A percentile compares a stretch with the other conserved stretches of the same genome.
Evolutionary conservation across 441 rosid species (phyloP).

Genomic region (Melastoma candidum): DNA sequence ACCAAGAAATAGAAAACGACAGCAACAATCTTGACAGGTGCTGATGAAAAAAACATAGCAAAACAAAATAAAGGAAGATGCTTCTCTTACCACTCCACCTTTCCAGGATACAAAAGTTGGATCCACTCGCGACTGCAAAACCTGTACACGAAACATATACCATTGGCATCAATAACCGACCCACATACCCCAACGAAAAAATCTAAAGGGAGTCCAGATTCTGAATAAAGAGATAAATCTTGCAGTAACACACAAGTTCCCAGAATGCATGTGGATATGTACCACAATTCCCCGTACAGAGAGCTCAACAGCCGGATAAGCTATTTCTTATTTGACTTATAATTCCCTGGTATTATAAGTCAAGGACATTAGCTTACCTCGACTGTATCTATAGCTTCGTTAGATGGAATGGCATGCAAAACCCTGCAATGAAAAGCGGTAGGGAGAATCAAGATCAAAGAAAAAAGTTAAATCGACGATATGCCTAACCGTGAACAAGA

Average conservation of each 20-base stretch:
- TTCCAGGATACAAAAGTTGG: conserved; percentile 68
- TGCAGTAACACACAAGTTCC: too few species aligned
- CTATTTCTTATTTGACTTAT: background rate
- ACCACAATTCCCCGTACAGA: too few species aligned
- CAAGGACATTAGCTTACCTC: conserved; percentile 43
- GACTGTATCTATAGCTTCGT: conserved; percentile 77
- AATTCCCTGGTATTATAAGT: background rate
- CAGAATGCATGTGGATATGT: too few species aligned
- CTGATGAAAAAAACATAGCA: background rate
- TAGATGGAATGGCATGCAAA: conserved; percentile 75
- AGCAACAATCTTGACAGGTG: too few species aligned
- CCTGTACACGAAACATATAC: conserved; percentile 21
- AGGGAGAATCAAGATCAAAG: background rate
- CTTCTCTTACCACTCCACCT: conserved; percentile 80
- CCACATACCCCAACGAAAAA: background rate
- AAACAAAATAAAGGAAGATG: conserved; percentile 1
- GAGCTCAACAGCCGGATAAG: background rate
- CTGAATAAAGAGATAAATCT: too few species aligned
- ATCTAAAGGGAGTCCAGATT: background rate
- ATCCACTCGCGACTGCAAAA: conserved; percentile 70
- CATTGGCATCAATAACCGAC: conserved; percentile 5
- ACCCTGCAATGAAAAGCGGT: conserved; percentile 51
- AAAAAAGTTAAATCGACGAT: background rate
- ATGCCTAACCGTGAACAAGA: background rate
- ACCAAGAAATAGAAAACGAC: too few species aligned